Conservation (phyloP, 148 eudicot genomes). For the Vaccinium corymbosum region DNA sequence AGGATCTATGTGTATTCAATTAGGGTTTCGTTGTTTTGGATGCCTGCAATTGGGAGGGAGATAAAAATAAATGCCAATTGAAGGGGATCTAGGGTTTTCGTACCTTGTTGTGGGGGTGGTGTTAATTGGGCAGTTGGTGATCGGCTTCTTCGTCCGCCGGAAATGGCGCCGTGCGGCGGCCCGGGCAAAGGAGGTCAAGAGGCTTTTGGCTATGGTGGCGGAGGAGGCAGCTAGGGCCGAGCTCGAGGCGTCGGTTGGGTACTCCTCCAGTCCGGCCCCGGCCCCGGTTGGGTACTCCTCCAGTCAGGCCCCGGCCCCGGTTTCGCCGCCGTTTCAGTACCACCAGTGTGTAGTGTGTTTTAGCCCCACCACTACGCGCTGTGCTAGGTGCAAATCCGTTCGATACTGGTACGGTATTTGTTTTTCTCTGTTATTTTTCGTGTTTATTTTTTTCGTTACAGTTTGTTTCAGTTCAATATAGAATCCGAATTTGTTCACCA, state of each 20-base stretch:
- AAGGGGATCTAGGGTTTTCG: constrained; percentile 69
- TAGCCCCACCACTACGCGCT: constrained; percentile 52
- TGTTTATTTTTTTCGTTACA: background rate
- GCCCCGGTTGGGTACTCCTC: background rate
- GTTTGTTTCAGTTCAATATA: background rate
- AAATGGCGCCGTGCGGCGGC: constrained; percentile 61
- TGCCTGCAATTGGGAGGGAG: constrained; percentile 19
- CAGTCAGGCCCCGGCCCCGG: background rate
- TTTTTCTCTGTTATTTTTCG: background rate
- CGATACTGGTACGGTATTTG: constrained; percentile 57
- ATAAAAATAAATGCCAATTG: constrained; percentile 65
- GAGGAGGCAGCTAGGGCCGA: constrained; percentile 72
- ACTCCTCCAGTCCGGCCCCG: background rate
- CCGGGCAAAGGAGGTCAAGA: constrained; percentile 58
- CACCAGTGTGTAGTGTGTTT: constrained; percentile 58
- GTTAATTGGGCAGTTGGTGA: constrained; percentile 22
- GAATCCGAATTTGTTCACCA: background rate
- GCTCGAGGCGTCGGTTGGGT: constrained; percentile 34
- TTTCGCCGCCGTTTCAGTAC: constrained; percentile 26
- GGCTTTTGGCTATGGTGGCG: constrained; percentile 53
- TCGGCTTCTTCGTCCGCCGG: constrained; percentile 46
- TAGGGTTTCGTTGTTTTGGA: constrained; percentile 34
- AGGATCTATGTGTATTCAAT: constrained; percentile 18
- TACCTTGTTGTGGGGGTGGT: constrained; percentile 20
- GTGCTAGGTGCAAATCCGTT: constrained; percentile 69